Conservation (phyloP, 495 filamentous ascomycete species). For the Achaetomiella virescens region DNA sequence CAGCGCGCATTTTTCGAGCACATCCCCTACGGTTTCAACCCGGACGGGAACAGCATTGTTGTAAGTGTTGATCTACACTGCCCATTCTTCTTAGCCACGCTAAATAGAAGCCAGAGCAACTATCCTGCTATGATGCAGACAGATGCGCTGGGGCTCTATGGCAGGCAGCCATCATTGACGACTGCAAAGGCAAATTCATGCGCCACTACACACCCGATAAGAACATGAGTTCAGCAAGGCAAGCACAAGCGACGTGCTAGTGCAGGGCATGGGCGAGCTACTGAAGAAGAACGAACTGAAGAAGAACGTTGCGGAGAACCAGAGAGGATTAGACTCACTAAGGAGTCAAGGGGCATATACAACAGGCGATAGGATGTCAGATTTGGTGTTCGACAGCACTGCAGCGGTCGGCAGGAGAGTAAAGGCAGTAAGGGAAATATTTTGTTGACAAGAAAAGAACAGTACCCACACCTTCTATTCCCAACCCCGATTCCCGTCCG, state of each 20-base stretch:
- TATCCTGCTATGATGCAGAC: conserved; percentile 36
- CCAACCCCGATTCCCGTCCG: neutral
- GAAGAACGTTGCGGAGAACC: neutral
- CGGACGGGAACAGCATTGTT: conserved; percentile 26
- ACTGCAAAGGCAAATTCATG: conserved; percentile 4
- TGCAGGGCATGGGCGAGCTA: neutral
- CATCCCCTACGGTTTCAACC: conserved; percentile 31
- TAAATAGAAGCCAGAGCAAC: conserved; percentile 11
- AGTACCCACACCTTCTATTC: neutral
- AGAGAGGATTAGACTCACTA: no score
- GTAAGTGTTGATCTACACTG: neutral
- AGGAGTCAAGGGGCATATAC: no score
- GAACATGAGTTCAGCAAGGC: neutral
- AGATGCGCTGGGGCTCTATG: conserved; percentile 2
- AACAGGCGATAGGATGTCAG: no score
- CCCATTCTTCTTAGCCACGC: neutral
- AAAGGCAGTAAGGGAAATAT: neutral
- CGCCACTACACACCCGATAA: conserved; percentile 1
- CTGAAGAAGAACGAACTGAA: no score
- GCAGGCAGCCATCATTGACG: neutral
- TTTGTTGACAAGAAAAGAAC: neutral
- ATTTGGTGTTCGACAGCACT: no score
- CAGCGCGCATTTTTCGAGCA: conserved; percentile 37
- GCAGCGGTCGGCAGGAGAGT: no score
- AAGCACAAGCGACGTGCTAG: neutral